Evolutionary conservation across 208 protist species (phyloP).

Genomic region (Trypanosoma melophagium): DNA sequence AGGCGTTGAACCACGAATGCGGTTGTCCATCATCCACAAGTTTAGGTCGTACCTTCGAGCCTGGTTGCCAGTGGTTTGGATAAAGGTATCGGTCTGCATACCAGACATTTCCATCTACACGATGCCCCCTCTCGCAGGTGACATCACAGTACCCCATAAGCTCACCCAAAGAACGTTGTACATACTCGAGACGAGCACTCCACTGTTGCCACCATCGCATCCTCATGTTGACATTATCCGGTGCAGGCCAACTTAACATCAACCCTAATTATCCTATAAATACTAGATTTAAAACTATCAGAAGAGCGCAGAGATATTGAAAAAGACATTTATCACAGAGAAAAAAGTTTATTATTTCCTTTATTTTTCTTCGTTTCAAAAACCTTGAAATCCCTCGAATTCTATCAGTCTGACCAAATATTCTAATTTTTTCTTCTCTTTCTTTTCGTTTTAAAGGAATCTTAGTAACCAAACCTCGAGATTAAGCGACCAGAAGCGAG

Average conservation of each 20-base stretch:
- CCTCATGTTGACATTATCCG: neutral
- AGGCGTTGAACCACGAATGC: slow-evolving; percentile 22
- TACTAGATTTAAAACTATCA: no score
- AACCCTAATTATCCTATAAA: neutral
- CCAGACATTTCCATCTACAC: slow-evolving; percentile 67
- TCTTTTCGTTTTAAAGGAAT: neutral
- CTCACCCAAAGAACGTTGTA: slow-evolving; percentile 17
- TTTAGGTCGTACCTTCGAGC: slow-evolving; percentile 22
- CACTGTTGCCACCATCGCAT: neutral
- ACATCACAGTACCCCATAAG: slow-evolving; percentile 32
- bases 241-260: neutral
- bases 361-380: no score
- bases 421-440: no score
- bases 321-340: no score
- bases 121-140: slow-evolving; percentile 26
- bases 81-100: slow-evolving; percentile 81
- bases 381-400: neutral
- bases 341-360: no score
- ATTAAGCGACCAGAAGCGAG: slow-evolving; percentile 17
- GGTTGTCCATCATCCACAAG: slow-evolving; percentile 28
- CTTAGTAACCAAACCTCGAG: slow-evolving; percentile 24
- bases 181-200: neutral
- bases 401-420: neutral
- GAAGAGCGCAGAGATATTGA: no score
- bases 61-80: slow-evolving; percentile 77